Conservation (phyloP, 2,329 filamentous ascomycete species). For the Sporothrix phasma region DNA sequence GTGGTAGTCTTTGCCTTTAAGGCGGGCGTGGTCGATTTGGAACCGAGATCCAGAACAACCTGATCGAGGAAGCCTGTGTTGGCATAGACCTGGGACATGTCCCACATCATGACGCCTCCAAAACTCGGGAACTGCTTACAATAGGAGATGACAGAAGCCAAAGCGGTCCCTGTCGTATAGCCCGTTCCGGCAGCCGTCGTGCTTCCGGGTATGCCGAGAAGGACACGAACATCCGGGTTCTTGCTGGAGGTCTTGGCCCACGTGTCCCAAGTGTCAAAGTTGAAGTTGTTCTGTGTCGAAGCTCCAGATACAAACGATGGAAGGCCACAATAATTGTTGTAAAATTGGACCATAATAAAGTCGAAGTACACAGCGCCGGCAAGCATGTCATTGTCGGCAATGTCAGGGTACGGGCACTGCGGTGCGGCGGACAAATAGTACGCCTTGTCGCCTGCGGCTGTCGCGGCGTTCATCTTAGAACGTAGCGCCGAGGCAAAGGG, state of each 20-base stretch:
- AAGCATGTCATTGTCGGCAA: slow-evolving; percentile 47
- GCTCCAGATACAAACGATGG: slow-evolving; percentile 38
- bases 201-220: slow-evolving; percentile 51
- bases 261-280: slow-evolving; percentile 53
- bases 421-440: slow-evolving; percentile 57
- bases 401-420: slow-evolving; percentile 58
- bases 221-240: slow-evolving; percentile 51
- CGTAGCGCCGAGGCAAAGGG: slow-evolving; percentile 52
- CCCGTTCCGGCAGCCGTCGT: slow-evolving; percentile 41
- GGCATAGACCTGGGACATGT: slow-evolving; percentile 50
- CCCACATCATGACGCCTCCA: slow-evolving; percentile 62
- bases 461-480: slow-evolving; percentile 41
- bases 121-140: slow-evolving; percentile 48
- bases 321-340: slow-evolving; percentile 58
- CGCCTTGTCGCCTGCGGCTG: slow-evolving; percentile 36
- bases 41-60: slow-evolving; percentile 30
- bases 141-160: slow-evolving; percentile 44
- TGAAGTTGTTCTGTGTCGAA: slow-evolving; percentile 43
- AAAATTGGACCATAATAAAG: slow-evolving; percentile 55
- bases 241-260: slow-evolving; percentile 50
- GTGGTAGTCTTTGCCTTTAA: slow-evolving; percentile 11
- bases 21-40: slow-evolving; percentile 9
- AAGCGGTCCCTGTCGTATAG: slow-evolving; percentile 39
- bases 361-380: slow-evolving; percentile 45
- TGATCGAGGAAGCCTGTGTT: slow-evolving; percentile 46